Base-by-base conservation (phyloP, 352 stramenopile species). In the Phytopythium delawarense region DNA sequence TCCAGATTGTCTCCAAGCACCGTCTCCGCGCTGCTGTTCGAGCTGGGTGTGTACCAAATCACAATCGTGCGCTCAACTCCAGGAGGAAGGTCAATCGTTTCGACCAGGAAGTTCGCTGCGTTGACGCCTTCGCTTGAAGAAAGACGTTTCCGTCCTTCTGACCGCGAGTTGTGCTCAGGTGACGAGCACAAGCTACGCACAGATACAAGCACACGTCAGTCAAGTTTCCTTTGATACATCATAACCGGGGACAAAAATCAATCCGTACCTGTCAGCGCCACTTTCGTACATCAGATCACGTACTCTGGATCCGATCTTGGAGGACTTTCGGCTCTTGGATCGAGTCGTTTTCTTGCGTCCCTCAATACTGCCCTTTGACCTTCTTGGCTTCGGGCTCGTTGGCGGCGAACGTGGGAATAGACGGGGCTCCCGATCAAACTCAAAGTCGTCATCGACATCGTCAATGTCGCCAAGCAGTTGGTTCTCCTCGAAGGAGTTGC, bases 1-100 rank as follows among this genome's bases (percentile, higher is more conserved):
- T 94, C 88, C 42, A 78, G 59, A 32, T 67, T 78, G 34, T 81
- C 72, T 21, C 68, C 65, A 65, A 67, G 71, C 16, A 74, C 60
- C 18, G 61, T 57, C 67, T 87, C 79, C 23, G 78, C 65, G 54
- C 69, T 76, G 39, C 64, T 72, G 40, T 67, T 80, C 20, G 75
- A 71, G 30, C 66, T 57, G 0, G 86, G 87, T 44, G 76, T 81
- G 62, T 96, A 96, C 88, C 86, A 96, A 57, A 96, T 81, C 28
- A 94, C 72, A 61, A 96, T 93, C n/a, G 84, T 96, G 20, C 88
- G 81, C 64, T 96, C 88, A 12, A 92, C 78, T 30, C 88, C 88
- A 60, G 88, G 88, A 21, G 86, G 74, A n/a, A 96, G 59, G 59
- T 95, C 87, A 57, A 96, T 79, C 8, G 81, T 94, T 70, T 96